Base-by-base conservation (phyloP, 169 alveolate genomes). In the Plasmodium billcollinsi region DNA sequence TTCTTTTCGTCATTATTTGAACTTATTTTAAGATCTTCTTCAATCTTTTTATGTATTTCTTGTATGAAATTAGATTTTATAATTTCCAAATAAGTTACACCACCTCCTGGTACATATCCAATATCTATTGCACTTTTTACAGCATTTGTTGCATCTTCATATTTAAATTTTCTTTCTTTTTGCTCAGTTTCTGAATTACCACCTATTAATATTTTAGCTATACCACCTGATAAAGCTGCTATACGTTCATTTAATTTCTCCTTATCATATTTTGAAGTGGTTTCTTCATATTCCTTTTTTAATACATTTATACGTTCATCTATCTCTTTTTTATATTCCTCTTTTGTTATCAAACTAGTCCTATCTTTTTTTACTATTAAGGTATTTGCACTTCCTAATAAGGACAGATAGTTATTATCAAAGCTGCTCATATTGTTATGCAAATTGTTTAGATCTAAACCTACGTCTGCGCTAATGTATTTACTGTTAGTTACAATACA, bases 91-190 rank as follows among this genome's bases (percentile, higher is more conserved):
- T 95, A 96, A 4, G 98, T 93, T 12, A 96, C 98, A 15, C 98
- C 98, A n/a, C 98, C 98, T 11, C 98, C 98, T 12, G 98, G 98
- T 33, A 96, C 98, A 86, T 93, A 95, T 12, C 98, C 98, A 15
- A 96, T 95, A 70, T 96, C 98, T 62, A 95, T 93, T 54, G 98
- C 98, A 7, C 97, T 97, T 52, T 97, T 74, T 3, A 96, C 97
- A 26, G 98, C 98, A 80, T 95, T 95, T 18, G 96, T 95, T 14
- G 98, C 97, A 74, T 96, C 98, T 65, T 95, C 97, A 62, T 95
- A 95, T 33, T 96, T 74, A 21, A 95, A 95, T 66, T 95, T 89
- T 85, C 95, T 95, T 73, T 96, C 98, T 74, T 95, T 96, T 59
- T 94, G 96, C 59, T 96, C 98, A 1, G 98, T 96, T 88, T 96